Evolutionary conservation across 2,329 filamentous ascomycete species (phyloP).

Genomic region (Blastomyces parvus): DNA sequence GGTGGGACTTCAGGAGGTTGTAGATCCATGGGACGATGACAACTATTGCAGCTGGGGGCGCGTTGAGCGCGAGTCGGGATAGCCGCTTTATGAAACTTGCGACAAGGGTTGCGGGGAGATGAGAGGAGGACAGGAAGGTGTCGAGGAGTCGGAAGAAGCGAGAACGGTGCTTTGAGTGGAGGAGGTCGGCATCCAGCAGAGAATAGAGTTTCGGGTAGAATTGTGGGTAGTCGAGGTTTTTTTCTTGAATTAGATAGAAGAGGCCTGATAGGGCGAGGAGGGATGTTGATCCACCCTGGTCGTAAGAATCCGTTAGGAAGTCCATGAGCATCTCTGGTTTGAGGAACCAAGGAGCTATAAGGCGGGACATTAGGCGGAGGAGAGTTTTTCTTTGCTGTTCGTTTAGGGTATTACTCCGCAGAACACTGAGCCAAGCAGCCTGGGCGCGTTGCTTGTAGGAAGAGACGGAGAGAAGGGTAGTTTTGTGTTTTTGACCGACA

Average conservation of each 20-base stretch:
- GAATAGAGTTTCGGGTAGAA: conserved; percentile 95
- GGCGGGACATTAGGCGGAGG: conserved; percentile 62
- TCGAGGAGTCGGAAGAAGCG: conserved; percentile 88
- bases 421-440: conserved; percentile 73
- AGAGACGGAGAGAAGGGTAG: conserved; percentile 54
- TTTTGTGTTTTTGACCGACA: conserved; percentile 48
- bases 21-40: conserved; percentile 88
- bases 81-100: conserved; percentile 96
- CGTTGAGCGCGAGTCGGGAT: conserved; percentile 71
- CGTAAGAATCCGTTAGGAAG: conserved; percentile 90
- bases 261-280: conserved; percentile 83
- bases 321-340: conserved; percentile 87
- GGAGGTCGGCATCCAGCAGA: conserved; percentile 69
- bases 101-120: conserved; percentile 81
- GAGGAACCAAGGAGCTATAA: conserved; percentile 80
- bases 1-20: conserved; percentile 84
- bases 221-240: conserved; percentile 89
- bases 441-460: conserved; percentile 73
- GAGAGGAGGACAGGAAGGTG: conserved; percentile 80
- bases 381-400: conserved; percentile 70
- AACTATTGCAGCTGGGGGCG: conserved; percentile 81
- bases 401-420: conserved; percentile 53
- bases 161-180: conserved; percentile 91
- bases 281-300: conserved; percentile 75
- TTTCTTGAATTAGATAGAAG: conserved; percentile 86